Conservation (phyloP, 495 filamentous ascomycete species). For the Ascobolus immersus region DNA sequence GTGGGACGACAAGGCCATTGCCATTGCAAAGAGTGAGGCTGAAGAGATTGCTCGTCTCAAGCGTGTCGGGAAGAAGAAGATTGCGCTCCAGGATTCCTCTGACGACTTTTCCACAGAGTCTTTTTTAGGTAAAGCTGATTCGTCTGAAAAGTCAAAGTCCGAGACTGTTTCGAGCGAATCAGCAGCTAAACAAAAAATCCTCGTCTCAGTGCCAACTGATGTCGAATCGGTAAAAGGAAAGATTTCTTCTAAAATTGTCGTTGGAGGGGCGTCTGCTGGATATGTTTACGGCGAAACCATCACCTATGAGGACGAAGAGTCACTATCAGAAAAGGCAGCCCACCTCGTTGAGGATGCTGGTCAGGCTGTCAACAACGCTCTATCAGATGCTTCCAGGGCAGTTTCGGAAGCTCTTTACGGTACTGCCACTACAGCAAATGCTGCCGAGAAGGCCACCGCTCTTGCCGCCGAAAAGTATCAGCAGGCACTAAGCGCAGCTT, state of each 20-base stretch:
- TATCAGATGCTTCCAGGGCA: constrained; percentile 12
- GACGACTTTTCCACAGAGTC: constrained; percentile 41
- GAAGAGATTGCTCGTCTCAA: constrained; percentile 63
- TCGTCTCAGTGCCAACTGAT: not conserved
- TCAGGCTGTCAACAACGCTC: not conserved
- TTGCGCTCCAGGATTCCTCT: constrained; percentile 44
- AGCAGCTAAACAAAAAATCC: constrained; percentile 2
- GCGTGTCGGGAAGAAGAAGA: constrained; percentile 66
- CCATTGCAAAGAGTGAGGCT: constrained; percentile 50
- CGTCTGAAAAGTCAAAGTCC: constrained; percentile 21
- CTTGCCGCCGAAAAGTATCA: constrained; percentile 25
- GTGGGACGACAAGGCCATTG: constrained; percentile 47
- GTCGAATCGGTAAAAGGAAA: too few relatives aligned
- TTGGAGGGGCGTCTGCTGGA: too few relatives aligned
- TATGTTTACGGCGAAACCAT: too few relatives aligned
- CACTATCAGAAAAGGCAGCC: too few relatives aligned
- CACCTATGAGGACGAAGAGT: too few relatives aligned
- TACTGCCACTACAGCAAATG: constrained; percentile 15
- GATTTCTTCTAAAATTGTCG: too few relatives aligned
- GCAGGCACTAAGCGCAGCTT: constrained; percentile 30
- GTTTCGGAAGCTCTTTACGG: constrained; percentile 18
- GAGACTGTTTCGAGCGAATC: constrained; percentile 12
- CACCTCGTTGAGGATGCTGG: constrained; percentile 3
- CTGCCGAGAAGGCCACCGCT: constrained; percentile 14
- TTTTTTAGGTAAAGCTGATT: constrained; percentile 12